phyloP scores from a whole-genome alignment of 805 yeast species.

The Nakazawaea holstii region DNA sequence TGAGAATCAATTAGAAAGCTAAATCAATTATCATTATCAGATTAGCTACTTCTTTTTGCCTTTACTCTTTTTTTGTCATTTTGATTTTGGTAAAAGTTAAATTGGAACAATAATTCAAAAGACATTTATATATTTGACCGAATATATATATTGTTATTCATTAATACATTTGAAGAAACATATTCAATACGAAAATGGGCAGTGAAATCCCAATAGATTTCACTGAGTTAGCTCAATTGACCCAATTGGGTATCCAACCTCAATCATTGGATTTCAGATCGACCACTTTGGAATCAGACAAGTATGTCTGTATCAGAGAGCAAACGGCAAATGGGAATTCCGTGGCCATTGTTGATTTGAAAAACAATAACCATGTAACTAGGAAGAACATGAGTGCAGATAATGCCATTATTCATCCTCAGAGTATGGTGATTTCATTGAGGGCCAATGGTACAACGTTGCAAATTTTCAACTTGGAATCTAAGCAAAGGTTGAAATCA shows the following conservation, averaged over 20 bases:
- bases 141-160: not conserved
- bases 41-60: no score
- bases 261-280: slow-evolving; percentile 85
- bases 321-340: slow-evolving; percentile 61
- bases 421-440: slow-evolving; percentile 81
- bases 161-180: not conserved
- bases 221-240: slow-evolving; percentile 89
- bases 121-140: no score
- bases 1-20: no score
- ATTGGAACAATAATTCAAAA: no score
- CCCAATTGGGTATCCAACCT: slow-evolving; percentile 80
- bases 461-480: slow-evolving; percentile 85
- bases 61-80: no score
- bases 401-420: slow-evolving; percentile 94
- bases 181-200: slow-evolving; percentile 6
- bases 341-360: slow-evolving; percentile 90
- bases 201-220: slow-evolving; percentile 90
- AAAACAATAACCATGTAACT: slow-evolving; percentile 70
- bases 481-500: slow-evolving; percentile 86
- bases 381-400: slow-evolving; percentile 96
- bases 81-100: no score
- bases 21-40: no score
- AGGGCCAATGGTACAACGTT: slow-evolving; percentile 96
- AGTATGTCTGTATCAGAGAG: slow-evolving; percentile 79
- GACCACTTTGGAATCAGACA: slow-evolving; percentile 91